Base-by-base conservation (phyloP, 2,329 filamentous ascomycete species). In the Colletotrichum sp. region DNA sequence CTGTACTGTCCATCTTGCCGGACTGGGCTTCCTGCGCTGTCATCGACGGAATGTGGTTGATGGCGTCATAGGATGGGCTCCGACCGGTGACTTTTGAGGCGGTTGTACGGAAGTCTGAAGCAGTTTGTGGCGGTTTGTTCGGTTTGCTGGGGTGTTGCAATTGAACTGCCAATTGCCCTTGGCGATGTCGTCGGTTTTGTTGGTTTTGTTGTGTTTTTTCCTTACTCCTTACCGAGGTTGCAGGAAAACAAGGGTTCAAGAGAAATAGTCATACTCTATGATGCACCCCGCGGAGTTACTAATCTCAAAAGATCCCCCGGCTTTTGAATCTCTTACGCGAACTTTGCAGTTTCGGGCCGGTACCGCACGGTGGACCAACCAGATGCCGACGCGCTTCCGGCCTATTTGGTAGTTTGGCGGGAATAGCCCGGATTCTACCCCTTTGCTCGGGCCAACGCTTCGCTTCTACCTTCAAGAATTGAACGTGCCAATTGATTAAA, bases 361-460 rank as follows among this genome's bases (percentile, higher is more conserved):
- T 73, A 65, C 69, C 70, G 73, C 57, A 26, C 64, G 73, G 63
- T 63, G 44, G 57, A 66, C 69, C 44, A 73, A 69, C 64, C 70
- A 76, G 26, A 21, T 63, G 72, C 72, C 71, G 71, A 74, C 30
- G 18, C 15, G 32, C 28, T 59, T n/a, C 71, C 49, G 21, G 32
- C 18, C 30, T n/a, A 26, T 26, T 39, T 71, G n/a, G 18, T n/a
- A 62, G 18, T 18, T 65, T 6, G 8, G 9, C 63, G 73, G 73
- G 65, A 73, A 73, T 76, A 62, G n/a, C 16, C 55, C 73, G 70
- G 70, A 32, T 24, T 36, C 26, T 18, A 49, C 26, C 8, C n/a
- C 1, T 0, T 3, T 18, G 34, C 21, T 30, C 24, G 21, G 32
- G 24, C n/a, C 36, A 26, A 13, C n/a, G 5, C 7, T 64, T 28